These are phyloP conservation scores for Carallia brachiata DNA, from an alignment of 345 rosid genomes.

Conservation along the genomic window DNA sequence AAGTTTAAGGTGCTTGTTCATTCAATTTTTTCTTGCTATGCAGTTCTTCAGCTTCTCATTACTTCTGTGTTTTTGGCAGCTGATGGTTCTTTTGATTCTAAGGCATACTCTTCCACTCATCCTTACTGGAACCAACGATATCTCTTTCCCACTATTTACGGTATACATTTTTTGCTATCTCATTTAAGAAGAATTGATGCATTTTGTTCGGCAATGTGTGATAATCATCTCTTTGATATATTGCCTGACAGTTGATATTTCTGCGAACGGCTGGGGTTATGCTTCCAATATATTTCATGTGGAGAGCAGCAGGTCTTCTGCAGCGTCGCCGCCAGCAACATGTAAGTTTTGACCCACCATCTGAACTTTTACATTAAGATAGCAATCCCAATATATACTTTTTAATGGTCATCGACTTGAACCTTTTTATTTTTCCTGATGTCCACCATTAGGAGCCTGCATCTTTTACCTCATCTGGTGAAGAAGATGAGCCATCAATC, in stretches of 20 bases:
- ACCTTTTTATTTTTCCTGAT: neutral
- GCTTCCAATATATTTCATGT: slow-evolving; percentile 66
- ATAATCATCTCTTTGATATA: neutral
- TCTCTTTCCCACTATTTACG: slow-evolving; percentile 52
- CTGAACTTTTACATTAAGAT: neutral
- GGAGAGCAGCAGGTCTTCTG: slow-evolving; percentile 45
- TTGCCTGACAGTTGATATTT: slow-evolving; percentile 46
- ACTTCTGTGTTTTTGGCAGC: slow-evolving; percentile 41
- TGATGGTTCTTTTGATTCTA: slow-evolving; percentile 71
- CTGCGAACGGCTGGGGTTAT: slow-evolving; percentile 58
- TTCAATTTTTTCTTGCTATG: neutral
- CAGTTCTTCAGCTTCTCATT: neutral
- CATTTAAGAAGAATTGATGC: neutral
- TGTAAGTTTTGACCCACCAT: slow-evolving; percentile 24
- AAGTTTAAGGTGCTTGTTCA: neutral
- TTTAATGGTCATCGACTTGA: neutral
- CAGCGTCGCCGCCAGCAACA: slow-evolving; percentile 45
- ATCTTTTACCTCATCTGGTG: slow-evolving; percentile 44
- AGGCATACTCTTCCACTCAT: slow-evolving; percentile 74
- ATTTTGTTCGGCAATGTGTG: neutral
- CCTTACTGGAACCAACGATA: slow-evolving; percentile 38
- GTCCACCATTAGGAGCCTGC: slow-evolving; percentile 34
- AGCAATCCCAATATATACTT: neutral
- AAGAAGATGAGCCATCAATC: slow-evolving; percentile 46
- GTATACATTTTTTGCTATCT: slow-evolving; percentile 28